phyloP scores from a whole-genome alignment of 495 filamentous ascomycete genomes.

The Hypoxylon rickii region DNA sequence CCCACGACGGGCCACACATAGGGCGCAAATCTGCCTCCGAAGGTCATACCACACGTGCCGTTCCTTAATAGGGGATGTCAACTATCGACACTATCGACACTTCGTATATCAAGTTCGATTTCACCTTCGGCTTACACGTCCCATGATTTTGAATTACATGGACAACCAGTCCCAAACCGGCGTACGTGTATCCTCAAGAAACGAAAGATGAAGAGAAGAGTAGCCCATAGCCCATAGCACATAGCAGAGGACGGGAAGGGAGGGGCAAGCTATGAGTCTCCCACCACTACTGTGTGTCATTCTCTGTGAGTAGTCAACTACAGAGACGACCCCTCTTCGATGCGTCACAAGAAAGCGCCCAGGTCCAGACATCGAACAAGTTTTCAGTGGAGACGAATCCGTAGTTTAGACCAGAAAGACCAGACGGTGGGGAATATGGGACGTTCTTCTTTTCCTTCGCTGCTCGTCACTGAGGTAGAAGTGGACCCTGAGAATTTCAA shows the following conservation, averaged over 20 bases:
- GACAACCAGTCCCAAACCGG: too few relatives aligned
- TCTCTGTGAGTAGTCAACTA: neutral
- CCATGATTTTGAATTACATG: too few relatives aligned
- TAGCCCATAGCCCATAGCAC: too few relatives aligned
- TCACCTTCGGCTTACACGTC: too few relatives aligned
- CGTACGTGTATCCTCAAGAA: too few relatives aligned
- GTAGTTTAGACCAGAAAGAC: too few relatives aligned
- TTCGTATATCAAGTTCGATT: neutral
- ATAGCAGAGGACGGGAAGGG: too few relatives aligned
- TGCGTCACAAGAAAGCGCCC: slow-evolving; percentile 27
- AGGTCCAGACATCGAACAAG: slow-evolving; percentile 19
- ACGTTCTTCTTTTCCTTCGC: neutral
- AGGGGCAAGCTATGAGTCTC: too few relatives aligned
- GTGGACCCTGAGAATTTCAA: neutral
- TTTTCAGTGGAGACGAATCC: slow-evolving; percentile 31
- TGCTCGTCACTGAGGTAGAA: neutral
- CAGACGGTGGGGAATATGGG: too few relatives aligned
- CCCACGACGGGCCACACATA: neutral
- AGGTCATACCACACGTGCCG: slow-evolving; percentile 8
- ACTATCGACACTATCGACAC: slow-evolving; percentile 1
- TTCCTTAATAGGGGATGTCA: neutral
- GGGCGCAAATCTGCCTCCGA: slow-evolving; percentile 4
- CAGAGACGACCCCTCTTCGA: slow-evolving; percentile 24
- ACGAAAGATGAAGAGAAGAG: too few relatives aligned
- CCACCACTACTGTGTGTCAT: slow-evolving; percentile 30